Conservation (phyloP, 2,329 filamentous ascomycete genomes). For the Periconia digitata region DNA sequence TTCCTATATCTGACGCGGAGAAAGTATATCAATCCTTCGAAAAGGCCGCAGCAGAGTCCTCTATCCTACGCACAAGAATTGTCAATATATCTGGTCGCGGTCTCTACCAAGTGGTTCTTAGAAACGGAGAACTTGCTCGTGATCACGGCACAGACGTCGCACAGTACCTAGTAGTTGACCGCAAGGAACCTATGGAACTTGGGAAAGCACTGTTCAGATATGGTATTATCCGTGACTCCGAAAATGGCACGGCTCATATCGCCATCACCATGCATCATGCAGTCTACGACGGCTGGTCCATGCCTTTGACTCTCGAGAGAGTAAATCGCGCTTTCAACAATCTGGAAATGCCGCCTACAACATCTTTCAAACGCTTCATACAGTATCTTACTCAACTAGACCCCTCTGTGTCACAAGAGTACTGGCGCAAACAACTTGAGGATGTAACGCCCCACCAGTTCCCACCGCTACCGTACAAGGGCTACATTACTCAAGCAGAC, state of each 20-base stretch:
- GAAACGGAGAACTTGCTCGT: slow-evolving; percentile 30
- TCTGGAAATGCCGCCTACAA: slow-evolving; percentile 25
- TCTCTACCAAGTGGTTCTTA: slow-evolving; percentile 43
- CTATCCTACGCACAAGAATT: slow-evolving; percentile 45
- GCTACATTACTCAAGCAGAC: slow-evolving; percentile 53
- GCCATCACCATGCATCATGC: slow-evolving; percentile 56
- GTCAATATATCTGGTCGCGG: slow-evolving; percentile 40
- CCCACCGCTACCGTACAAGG: slow-evolving; percentile 49
- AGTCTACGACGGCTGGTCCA: slow-evolving; percentile 54
- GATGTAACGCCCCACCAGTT: slow-evolving; percentile 53
- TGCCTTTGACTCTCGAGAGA: slow-evolving; percentile 39
- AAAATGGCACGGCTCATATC: slow-evolving; percentile 41
- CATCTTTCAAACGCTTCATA: slow-evolving; percentile 52
- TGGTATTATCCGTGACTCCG: slow-evolving; percentile 32
- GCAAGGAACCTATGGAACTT: slow-evolving; percentile 41
- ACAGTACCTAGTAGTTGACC: slow-evolving; percentile 40
- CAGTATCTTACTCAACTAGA: slow-evolving; percentile 50
- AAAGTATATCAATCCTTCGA: slow-evolving; percentile 43
- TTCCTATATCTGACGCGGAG: slow-evolving; percentile 34
- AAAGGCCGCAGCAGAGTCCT: slow-evolving; percentile 27
- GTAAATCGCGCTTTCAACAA: slow-evolving; percentile 35
- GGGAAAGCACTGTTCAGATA: slow-evolving; percentile 43
- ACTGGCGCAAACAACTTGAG: slow-evolving; percentile 52
- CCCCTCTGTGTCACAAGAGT: slow-evolving; percentile 44
- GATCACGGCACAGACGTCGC: slow-evolving; percentile 28